Evolutionary conservation across 1,284 basidiomycete species (phyloP).

Genomic region (Wallemia ichthyophaga): DNA sequence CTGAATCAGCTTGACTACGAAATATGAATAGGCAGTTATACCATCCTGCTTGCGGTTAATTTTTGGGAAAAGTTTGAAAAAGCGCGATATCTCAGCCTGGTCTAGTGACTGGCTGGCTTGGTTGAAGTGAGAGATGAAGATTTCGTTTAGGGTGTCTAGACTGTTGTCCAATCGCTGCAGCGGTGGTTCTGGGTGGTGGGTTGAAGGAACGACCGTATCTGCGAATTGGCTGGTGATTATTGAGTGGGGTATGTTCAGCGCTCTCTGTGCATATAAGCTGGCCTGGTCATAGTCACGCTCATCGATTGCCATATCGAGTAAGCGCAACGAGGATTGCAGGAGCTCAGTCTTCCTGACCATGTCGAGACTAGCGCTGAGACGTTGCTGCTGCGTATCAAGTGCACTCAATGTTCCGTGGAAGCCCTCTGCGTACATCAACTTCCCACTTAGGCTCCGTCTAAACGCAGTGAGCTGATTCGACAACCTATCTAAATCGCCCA

Average conservation of each 20-base stretch:
- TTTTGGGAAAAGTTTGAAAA: conserved; percentile 85
- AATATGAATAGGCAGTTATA: conserved; percentile 69
- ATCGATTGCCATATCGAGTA: conserved; percentile 46
- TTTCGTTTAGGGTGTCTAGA: conserved; percentile 22
- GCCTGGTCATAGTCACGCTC: conserved; percentile 83
- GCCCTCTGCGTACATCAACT: not conserved
- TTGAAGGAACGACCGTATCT: conserved; percentile 46
- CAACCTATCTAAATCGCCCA: not conserved
- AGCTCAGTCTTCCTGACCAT: not conserved
- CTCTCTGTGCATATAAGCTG: conserved; percentile 58
- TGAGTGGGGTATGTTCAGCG: conserved; percentile 47
- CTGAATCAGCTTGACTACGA: conserved; percentile 68
- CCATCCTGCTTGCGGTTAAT: conserved; percentile 78
- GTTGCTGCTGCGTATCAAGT: not conserved
- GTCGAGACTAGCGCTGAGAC: not conserved
- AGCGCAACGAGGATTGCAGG: conserved; percentile 39
- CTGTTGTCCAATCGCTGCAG: conserved; percentile 3
- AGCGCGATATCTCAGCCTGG: conserved; percentile 53
- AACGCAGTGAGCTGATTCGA: not conserved
- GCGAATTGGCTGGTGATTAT: conserved; percentile 64
- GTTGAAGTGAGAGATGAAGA: conserved; percentile 55
- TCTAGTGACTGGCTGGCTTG: conserved; percentile 58
- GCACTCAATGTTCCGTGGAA: not conserved
- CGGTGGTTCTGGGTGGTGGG: conserved; percentile 5
- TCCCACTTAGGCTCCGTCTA: not conserved